Conservation (phyloP, 257 asterid genomes). For the Salvia splendens region DNA sequence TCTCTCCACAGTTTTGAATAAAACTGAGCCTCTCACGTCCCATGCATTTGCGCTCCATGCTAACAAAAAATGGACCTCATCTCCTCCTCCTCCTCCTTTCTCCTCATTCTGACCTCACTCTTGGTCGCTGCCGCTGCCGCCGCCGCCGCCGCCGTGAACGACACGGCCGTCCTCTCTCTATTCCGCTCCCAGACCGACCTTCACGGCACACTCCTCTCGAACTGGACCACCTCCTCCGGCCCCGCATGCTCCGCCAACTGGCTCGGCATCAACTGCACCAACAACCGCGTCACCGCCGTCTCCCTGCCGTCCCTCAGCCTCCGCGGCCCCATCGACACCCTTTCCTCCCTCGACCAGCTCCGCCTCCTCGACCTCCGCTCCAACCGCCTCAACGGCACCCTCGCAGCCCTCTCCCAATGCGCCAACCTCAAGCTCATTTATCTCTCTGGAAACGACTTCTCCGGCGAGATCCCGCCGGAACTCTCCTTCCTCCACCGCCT, state of each 20-base stretch:
- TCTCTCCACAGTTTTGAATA: background rate
- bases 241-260: slow-evolving; percentile 74
- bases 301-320: slow-evolving; percentile 63
- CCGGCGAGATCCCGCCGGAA: slow-evolving; percentile 63
- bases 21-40: slow-evolving; percentile 3
- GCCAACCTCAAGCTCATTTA: slow-evolving; percentile 65
- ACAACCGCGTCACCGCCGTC: slow-evolving; percentile 64
- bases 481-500: slow-evolving; percentile 66
- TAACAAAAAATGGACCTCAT: slow-evolving; percentile 44
- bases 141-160: slow-evolving; percentile 39
- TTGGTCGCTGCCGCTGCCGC: slow-evolving; percentile 30
- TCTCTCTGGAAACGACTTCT: slow-evolving; percentile 77
- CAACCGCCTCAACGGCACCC: slow-evolving; percentile 81
- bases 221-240: slow-evolving; percentile 65
- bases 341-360: slow-evolving; percentile 69
- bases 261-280: slow-evolving; percentile 71
- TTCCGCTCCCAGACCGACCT: slow-evolving; percentile 75
- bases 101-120: slow-evolving; percentile 36
- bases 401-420: slow-evolving; percentile 53
- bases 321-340: slow-evolving; percentile 75
- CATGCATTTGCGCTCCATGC: slow-evolving; percentile 48
- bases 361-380: slow-evolving; percentile 68
- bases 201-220: slow-evolving; percentile 73
- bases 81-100: slow-evolving; percentile 25
- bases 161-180: slow-evolving; percentile 68